These are phyloP conservation scores for Monilinia fructicola DNA, from an alignment of 2,329 filamentous ascomycete genomes.

Conservation along the genomic window DNA sequence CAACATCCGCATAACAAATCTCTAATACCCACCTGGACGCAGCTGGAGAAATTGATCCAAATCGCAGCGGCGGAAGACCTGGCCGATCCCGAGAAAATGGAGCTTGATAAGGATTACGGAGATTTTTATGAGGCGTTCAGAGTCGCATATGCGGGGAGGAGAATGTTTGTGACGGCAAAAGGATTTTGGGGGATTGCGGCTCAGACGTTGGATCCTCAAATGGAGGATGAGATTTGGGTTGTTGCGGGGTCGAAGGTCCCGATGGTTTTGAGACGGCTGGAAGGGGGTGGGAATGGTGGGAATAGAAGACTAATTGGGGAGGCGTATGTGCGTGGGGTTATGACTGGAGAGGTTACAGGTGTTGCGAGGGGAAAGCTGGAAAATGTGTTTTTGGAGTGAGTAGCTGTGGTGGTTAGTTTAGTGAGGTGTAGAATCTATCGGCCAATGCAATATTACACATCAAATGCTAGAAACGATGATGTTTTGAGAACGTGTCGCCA, in stretches of 20 bases:
- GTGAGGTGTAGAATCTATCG: background rate
- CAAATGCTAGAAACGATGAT: background rate
- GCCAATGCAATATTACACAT: background rate
- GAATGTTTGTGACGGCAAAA: conserved; percentile 13
- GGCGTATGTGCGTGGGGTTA: conserved; percentile 20
- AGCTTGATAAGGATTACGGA: conserved; percentile 15
- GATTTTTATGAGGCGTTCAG: conserved; percentile 23
- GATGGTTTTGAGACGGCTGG: conserved; percentile 13
- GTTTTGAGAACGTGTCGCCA: too few relatives aligned
- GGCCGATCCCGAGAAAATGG: background rate
- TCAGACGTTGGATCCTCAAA: background rate
- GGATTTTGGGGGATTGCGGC: conserved; percentile 20
- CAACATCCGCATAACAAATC: background rate
- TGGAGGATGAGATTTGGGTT: conserved; percentile 16
- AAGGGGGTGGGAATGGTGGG: background rate
- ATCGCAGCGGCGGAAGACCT: conserved; percentile 1
- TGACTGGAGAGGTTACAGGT: background rate
- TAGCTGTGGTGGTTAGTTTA: background rate
- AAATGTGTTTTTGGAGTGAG: background rate
- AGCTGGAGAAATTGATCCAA: background rate
- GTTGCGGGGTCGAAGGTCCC: conserved; percentile 18
- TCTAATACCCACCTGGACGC: background rate
- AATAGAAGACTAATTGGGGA: conserved; percentile 15
- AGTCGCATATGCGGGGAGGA: conserved; percentile 24
- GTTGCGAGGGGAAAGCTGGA: background rate